Conservation (phyloP, 257 asterid species). For the Echium plantagineum region DNA sequence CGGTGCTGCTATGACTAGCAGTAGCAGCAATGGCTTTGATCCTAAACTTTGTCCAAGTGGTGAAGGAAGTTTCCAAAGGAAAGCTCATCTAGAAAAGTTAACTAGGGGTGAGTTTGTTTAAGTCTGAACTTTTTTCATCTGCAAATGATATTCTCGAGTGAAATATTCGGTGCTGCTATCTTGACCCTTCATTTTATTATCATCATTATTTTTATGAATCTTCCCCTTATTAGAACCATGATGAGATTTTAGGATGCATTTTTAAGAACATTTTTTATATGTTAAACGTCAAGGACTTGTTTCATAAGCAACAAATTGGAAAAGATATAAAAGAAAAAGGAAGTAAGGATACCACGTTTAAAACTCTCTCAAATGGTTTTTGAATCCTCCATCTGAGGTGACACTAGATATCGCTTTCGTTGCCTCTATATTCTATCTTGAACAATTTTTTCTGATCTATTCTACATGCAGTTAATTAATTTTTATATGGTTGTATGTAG, state of each 20-base stretch:
- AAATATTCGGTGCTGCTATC: no score
- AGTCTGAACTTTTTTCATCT: not conserved
- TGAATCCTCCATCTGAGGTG: not conserved
- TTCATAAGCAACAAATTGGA: no score
- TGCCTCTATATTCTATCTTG: not conserved
- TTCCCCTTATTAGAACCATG: no score
- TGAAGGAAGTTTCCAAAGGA: conserved; percentile 23
- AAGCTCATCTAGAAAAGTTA: conserved; percentile 20
- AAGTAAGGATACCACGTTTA: no score
- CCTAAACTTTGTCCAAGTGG: conserved; percentile 25
- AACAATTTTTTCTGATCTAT: not conserved
- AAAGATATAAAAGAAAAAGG: no score
- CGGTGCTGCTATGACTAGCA: conserved; percentile 34
- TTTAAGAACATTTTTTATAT: no score
- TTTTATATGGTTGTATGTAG: conserved; percentile 26
- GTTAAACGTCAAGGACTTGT: no score
- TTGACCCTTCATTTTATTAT: no score
- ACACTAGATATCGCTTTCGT: not conserved
- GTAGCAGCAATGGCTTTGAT: conserved; percentile 56
- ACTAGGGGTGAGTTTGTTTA: conserved; percentile 41
- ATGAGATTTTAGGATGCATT: no score
- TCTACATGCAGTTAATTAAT: not conserved
- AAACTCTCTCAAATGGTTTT: no score
- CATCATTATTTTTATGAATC: no score
- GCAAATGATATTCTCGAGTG: no score